A percentile compares a stretch with the other conserved stretches of the same genome.
Evolutionary conservation across 129 eudicot species (phyloP).

Genomic region (Flaveria trinervia): DNA sequence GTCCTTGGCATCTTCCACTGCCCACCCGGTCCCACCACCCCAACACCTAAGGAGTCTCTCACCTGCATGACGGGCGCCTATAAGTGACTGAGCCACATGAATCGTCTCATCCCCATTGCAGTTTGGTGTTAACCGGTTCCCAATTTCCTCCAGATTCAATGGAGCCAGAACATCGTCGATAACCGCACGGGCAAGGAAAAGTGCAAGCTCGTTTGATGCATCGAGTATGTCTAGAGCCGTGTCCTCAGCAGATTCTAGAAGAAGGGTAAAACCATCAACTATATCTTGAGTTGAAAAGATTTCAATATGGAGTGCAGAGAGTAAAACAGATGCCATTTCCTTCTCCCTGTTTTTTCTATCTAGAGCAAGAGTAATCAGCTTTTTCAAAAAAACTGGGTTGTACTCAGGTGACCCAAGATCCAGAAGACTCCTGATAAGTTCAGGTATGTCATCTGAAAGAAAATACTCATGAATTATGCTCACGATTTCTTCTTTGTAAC

Average conservation of each 20-base stretch:
- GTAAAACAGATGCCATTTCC: constrained; percentile 91
- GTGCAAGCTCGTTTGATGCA: constrained; percentile 82
- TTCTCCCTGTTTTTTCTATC: constrained; percentile 86
- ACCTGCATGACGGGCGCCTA: constrained; percentile 89
- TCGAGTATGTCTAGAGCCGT: constrained; percentile 86
- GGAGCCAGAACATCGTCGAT: constrained; percentile 92
- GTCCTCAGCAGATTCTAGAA: constrained; percentile 86
- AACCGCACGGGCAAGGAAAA: constrained; percentile 81
- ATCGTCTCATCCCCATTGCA: constrained; percentile 79
- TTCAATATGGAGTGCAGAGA: constrained; percentile 82
- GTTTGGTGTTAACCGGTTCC: constrained; percentile 51
- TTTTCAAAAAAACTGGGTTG: constrained; percentile 75
- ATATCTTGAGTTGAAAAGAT: constrained; percentile 86
- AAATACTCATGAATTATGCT: constrained; percentile 83
- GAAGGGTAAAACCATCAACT: constrained; percentile 73
- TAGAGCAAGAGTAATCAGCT: constrained; percentile 83
- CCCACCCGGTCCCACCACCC: constrained; percentile 99
- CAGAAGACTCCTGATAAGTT: constrained; percentile 71
- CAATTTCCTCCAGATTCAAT: constrained; percentile 72
- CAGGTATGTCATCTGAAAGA: constrained; percentile 88
- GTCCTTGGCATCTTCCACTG: constrained; percentile 96
- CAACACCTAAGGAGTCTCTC: constrained; percentile 90
- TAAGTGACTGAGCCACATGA: constrained; percentile 60
- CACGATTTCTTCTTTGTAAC: constrained; percentile 73
- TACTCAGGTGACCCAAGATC: constrained; percentile 71